These are phyloP conservation scores for Cercospora citrullina DNA, from an alignment of 2,329 filamentous ascomycete genomes.

Conservation along the genomic window DNA sequence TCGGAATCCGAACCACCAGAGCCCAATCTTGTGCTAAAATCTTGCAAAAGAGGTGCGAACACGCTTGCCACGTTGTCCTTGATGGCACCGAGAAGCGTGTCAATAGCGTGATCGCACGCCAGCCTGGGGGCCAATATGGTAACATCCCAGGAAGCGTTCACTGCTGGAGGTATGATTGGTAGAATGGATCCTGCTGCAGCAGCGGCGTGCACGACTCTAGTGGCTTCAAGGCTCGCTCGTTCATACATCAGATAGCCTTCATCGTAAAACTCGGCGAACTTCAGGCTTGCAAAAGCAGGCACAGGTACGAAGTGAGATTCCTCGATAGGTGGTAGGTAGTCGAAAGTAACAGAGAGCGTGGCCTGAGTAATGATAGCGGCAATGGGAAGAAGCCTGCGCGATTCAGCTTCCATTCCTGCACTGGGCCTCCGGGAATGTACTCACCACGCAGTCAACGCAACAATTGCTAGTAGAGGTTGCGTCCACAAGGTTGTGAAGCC, in stretches of 20 bases:
- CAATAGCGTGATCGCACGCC: neutral
- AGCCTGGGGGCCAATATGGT: constrained; percentile 6
- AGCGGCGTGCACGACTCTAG: neutral
- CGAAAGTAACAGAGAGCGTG: constrained; percentile 7
- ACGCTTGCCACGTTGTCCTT: neutral
- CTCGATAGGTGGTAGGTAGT: neutral
- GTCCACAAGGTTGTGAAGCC: neutral
- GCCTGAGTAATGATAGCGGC: constrained; percentile 13
- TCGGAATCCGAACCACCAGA: too few relatives aligned
- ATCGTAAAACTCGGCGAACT: too few relatives aligned
- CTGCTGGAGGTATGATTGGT: constrained; percentile 10
- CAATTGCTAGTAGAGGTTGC: neutral
- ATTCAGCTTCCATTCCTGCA: too few relatives aligned
- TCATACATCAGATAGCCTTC: neutral
- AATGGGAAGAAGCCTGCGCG: constrained; percentile 4
- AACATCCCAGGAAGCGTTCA: constrained; percentile 13
- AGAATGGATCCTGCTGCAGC: constrained; percentile 7
- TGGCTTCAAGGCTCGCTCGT: neutral
- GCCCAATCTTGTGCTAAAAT: too few relatives aligned
- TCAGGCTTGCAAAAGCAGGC: constrained; percentile 10
- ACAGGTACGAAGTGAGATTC: neutral
- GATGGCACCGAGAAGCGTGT: neutral
- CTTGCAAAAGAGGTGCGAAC: too few relatives aligned
- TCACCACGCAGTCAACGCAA: neutral
- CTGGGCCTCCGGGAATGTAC: too few relatives aligned